Conservation (phyloP, 208 protist genomes). For the Crithidia sp. region DNA sequence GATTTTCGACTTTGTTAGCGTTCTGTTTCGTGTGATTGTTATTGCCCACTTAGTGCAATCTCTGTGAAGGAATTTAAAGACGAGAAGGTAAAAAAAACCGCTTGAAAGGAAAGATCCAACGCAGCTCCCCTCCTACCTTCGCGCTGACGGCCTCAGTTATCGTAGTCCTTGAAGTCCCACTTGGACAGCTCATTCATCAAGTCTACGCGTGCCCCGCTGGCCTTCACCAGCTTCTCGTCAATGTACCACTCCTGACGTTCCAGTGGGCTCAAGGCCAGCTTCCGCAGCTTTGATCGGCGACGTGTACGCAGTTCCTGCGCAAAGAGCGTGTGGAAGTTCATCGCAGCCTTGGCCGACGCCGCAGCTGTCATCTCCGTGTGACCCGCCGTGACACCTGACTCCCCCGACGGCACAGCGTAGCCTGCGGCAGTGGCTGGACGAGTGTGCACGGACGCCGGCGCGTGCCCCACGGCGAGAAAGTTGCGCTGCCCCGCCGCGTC, state of each 20-base stretch:
- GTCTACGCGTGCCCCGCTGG: slow-evolving; percentile 72
- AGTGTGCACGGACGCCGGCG: slow-evolving; percentile 16
- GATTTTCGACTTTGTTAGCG: neutral
- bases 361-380: neutral
- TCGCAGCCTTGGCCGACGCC: slow-evolving; percentile 23
- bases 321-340: slow-evolving; percentile 60
- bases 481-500: slow-evolving; percentile 33
- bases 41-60: neutral
- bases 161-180: slow-evolving; percentile 79
- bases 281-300: slow-evolving; percentile 61
- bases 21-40: neutral
- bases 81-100: neutral
- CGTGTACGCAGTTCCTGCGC: slow-evolving; percentile 58
- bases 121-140: too few relatives aligned
- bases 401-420: neutral
- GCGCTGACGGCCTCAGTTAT: slow-evolving; percentile 29
- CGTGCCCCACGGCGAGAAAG: slow-evolving; percentile 72
- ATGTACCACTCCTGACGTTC: slow-evolving; percentile 88
- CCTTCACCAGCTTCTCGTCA: slow-evolving; percentile 81
- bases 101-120: neutral
- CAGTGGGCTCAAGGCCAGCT: slow-evolving; percentile 65
- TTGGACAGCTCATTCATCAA: slow-evolving; percentile 81
- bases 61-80: neutral
- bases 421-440: slow-evolving; percentile 4
- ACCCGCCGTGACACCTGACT: too few relatives aligned